A percentile compares a stretch with the other conserved stretches of the same genome.
Evolutionary conservation across 164 flowering plant species (phyloP).

Genomic region (Macadamia tetraphylla): DNA sequence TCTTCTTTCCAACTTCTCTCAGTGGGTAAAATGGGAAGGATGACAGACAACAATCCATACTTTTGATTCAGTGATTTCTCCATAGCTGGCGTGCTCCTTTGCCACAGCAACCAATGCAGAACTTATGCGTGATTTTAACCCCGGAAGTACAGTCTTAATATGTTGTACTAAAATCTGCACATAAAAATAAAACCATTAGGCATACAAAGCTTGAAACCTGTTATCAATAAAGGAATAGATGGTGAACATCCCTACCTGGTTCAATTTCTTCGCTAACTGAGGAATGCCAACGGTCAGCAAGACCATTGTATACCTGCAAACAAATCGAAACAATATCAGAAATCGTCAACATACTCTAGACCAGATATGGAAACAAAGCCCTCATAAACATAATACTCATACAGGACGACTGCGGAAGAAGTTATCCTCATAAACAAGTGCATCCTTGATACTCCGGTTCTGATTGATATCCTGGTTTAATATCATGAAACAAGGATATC

Average conservation of each 20-base stretch:
- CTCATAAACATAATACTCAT: slow-evolving; percentile 20
- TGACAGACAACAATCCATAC: slow-evolving; percentile 25
- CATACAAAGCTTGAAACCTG: neutral
- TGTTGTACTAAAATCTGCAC: slow-evolving; percentile 86
- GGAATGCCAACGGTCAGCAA: slow-evolving; percentile 84
- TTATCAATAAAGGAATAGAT: neutral
- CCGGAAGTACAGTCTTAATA: slow-evolving; percentile 79
- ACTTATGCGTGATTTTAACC: slow-evolving; percentile 76
- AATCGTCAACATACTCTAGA: neutral
- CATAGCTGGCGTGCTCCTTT: slow-evolving; percentile 95
- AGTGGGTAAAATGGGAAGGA: too few relatives aligned
- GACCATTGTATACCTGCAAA: slow-evolving; percentile 69
- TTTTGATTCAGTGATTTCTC: slow-evolving; percentile 93
- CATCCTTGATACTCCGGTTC: slow-evolving; percentile 85
- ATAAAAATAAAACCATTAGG: slow-evolving; percentile 2
- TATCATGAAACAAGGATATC: neutral
- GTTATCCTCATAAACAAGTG: slow-evolving; percentile 80
- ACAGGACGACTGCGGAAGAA: slow-evolving; percentile 90
- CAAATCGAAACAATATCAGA: slow-evolving; percentile 5
- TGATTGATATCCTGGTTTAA: slow-evolving; percentile 62
- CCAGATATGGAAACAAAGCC: slow-evolving; percentile 3
- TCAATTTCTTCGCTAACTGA: slow-evolving; percentile 83
- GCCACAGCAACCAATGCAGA: slow-evolving; percentile 71
- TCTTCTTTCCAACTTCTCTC: too few relatives aligned
- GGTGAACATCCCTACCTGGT: slow-evolving; percentile 50